phyloP scores from a whole-genome alignment of 495 filamentous ascomycete genomes.

The Daldinia grandis region DNA sequence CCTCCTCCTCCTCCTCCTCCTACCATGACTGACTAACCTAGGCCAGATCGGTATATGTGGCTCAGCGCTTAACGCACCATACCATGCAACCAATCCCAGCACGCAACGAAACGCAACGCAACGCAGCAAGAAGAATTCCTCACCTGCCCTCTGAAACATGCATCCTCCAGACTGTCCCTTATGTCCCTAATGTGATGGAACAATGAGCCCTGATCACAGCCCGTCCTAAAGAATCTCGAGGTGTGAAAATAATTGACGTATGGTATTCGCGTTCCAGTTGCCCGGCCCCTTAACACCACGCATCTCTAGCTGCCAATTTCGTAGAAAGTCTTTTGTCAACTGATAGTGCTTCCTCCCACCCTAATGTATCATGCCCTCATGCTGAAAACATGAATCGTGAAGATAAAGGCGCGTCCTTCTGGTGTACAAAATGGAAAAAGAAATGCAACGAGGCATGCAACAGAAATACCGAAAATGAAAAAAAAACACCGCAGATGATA shows the following conservation, averaged over 20 bases:
- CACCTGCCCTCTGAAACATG: not conserved
- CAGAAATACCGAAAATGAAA: not conserved
- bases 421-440: not conserved
- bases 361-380: conserved; percentile 23
- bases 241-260: conserved; percentile 14
- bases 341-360: conserved; percentile 13
- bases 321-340: conserved; percentile 14
- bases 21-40: not conserved
- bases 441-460: not conserved
- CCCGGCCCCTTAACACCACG: conserved; percentile 25
- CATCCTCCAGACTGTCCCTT: not conserved
- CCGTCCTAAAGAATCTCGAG: conserved; percentile 12
- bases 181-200: conserved; percentile 4
- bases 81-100: not conserved
- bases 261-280: conserved; percentile 25
- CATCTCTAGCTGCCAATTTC: conserved; percentile 16
- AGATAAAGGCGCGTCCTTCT: not conserved
- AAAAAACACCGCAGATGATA: not conserved
- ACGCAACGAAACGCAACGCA: not conserved
- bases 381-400: conserved; percentile 15
- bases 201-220: not conserved
- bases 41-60: conserved; percentile 21
- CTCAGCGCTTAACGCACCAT: conserved; percentile 11
- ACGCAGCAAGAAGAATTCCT: not conserved
- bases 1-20: not conserved